Evolutionary conservation across 2,329 filamentous ascomycete genomes (phyloP).

Genomic region (Scytalidium lignicola): DNA sequence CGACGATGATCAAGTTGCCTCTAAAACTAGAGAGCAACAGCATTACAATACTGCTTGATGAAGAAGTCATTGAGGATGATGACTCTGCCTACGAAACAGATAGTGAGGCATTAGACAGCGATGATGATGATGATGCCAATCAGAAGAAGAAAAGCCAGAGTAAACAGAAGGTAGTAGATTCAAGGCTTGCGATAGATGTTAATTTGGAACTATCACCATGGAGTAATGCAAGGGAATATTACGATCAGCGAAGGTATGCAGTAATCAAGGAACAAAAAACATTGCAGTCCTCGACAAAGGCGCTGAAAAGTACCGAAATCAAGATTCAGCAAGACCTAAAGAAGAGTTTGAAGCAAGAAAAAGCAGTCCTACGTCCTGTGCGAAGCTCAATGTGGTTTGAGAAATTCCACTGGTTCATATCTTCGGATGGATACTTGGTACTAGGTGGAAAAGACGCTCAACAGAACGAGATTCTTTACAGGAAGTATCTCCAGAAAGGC

Average conservation of each 20-base stretch:
- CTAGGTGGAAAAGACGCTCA: conserved; percentile 82
- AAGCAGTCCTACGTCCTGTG: conserved; percentile 76
- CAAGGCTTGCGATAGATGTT: conserved; percentile 70
- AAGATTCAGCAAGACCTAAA: conserved; percentile 84
- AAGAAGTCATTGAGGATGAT: conserved; percentile 54
- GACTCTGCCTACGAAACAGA: conserved; percentile 56
- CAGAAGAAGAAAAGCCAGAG: conserved; percentile 25
- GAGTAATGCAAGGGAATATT: conserved; percentile 88
- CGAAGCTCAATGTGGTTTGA: conserved; percentile 91
- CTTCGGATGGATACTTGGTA: conserved; percentile 90
- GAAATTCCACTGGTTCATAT: conserved; percentile 94
- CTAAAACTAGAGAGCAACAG: conserved; percentile 87
- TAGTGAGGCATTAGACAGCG: conserved; percentile 55
- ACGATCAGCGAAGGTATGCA: conserved; percentile 79
- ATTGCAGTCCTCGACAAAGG: conserved; percentile 70
- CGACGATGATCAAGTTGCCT: conserved; percentile 78
- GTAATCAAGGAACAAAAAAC: conserved; percentile 87
- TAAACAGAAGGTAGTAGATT: conserved; percentile 42
- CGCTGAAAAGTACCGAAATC: conserved; percentile 82
- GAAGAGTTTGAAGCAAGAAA: conserved; percentile 86
- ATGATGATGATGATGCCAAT: conserved; percentile 41
- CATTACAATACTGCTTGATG: conserved; percentile 71
- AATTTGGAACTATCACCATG: conserved; percentile 78
- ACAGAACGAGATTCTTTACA: conserved; percentile 91
- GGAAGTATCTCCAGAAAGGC: conserved; percentile 76